Base-by-base conservation (phyloP, 2,329 filamentous ascomycete genomes). In the Cercospora sp. region DNA sequence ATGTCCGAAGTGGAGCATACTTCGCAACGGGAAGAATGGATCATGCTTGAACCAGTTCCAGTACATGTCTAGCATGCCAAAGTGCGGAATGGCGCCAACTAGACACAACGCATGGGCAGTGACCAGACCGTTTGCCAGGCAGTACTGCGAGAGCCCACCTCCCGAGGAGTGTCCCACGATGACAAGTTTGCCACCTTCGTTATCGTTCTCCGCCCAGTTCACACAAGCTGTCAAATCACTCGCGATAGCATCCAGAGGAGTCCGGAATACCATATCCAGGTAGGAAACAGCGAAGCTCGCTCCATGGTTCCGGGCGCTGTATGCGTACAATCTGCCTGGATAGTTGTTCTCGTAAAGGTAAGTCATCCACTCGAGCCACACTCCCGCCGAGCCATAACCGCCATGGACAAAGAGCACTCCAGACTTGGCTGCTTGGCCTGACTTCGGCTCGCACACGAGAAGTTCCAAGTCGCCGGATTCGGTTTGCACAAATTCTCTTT, bases 281-380 rank as follows among this genome's bases (percentile, higher is more conserved):
- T 83, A 87, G 0, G 79, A 78, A 0, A 84, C 84, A 57, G 83
- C 79, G 83, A 84, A 86, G 73, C 83, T 85, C 60, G 80, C 79
- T 16, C 85, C 85, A 70, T 87, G 85, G 2, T 85, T 85, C 5
- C 86, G 82, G 42, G 84, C 79, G 7, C 83, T 86, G 36, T 87
- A 71, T 10, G 86, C 84, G 71, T 87, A 88, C 74, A 83, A 84
- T 0, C 82, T 79, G 68, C 84, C 80, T 13, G 82, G 81, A 18
- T 71, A 71, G 51, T 65, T 48, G 26, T 75, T 75, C 5, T 76
- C 69, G 3, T 83, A 78, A 64, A 87, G 82, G 71, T 79, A 84
- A 26, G 76, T 77, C 80, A 88, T 83, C 71, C 85, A 88, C 53
- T 82, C 79, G 8, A 82, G 78, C 84, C 84, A 87, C 20, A 86